Percentiles rank a stretch among this genome's conserved stretches.
These are phyloP conservation scores for Trichosporon sp. DNA, from an alignment of 1,284 basidiomycete species.

Conservation along the genomic window DNA sequence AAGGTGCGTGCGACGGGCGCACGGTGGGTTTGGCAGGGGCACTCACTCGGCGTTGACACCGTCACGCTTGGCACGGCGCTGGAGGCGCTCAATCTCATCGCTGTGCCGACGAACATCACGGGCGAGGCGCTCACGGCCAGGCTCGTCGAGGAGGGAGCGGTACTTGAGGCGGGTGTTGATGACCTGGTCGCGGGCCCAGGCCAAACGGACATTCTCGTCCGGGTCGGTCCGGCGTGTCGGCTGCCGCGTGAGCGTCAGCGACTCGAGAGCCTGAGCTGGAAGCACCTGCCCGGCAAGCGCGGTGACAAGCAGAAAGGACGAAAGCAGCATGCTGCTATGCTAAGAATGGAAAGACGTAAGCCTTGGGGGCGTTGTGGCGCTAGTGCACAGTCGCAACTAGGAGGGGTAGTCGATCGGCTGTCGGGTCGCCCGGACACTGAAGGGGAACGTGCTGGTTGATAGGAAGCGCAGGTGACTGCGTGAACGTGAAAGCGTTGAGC, in stretches of 20 bases:
- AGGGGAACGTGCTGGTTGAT: background rate
- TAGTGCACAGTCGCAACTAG: background rate
- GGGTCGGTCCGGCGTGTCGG: background rate
- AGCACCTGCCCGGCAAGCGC: background rate
- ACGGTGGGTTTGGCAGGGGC: background rate
- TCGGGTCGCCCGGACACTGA: background rate
- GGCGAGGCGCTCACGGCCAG: background rate
- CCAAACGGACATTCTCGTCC: background rate
- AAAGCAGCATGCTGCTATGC: background rate
- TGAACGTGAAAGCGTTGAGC: background rate
- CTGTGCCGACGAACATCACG: background rate
- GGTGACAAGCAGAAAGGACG: background rate
- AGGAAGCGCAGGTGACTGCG: background rate
- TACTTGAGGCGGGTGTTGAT: slow-evolving; percentile 16
- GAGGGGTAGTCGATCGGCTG: background rate
- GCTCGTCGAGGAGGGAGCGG: slow-evolving; percentile 9
- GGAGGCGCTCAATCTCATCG: background rate
- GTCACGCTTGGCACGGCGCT: slow-evolving; percentile 8
- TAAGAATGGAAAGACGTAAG: background rate
- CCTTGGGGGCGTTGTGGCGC: background rate
- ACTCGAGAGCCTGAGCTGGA: background rate
- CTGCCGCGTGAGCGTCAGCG: background rate
- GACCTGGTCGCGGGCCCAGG: slow-evolving; percentile 18
- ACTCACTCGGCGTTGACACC: slow-evolving; percentile 6
- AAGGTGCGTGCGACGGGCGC: background rate